Conservation (phyloP, 2,329 filamentous ascomycete species). For the Fonsecaea pedrosoi region DNA sequence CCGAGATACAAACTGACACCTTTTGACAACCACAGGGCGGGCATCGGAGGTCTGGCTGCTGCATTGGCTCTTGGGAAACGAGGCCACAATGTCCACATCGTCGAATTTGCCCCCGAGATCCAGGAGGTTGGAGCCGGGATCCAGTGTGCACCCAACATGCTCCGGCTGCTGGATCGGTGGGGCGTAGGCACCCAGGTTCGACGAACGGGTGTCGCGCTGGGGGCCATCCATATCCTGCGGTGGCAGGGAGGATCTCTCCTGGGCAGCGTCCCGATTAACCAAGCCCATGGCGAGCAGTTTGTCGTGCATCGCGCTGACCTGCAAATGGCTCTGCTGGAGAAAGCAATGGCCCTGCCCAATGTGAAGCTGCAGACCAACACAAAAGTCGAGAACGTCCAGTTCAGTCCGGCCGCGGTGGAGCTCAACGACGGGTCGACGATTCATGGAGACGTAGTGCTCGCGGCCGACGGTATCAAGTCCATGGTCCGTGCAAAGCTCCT, state of each 20-base stretch:
- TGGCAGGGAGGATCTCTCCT: slow-evolving; percentile 43
- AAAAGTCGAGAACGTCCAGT: slow-evolving; percentile 40
- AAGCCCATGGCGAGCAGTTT: slow-evolving; percentile 55
- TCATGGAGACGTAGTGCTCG: slow-evolving; percentile 42
- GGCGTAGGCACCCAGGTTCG: slow-evolving; percentile 30
- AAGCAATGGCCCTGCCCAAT: slow-evolving; percentile 40
- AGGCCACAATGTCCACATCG: slow-evolving; percentile 51
- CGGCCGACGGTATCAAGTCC: slow-evolving; percentile 34
- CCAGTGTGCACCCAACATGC: slow-evolving; percentile 41
- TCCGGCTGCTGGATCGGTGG: slow-evolving; percentile 35
- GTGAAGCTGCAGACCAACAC: slow-evolving; percentile 39
- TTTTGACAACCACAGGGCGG: slow-evolving; percentile 29
- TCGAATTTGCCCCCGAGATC: slow-evolving; percentile 73
- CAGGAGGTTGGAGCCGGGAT: slow-evolving; percentile 57
- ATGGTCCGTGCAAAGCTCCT: slow-evolving; percentile 26
- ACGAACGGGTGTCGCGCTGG: slow-evolving; percentile 41
- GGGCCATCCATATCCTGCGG: slow-evolving; percentile 50
- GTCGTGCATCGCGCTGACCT: slow-evolving; percentile 45
- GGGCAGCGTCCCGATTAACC: slow-evolving; percentile 39
- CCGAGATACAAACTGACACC: slow-evolving; percentile 35
- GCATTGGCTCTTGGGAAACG: slow-evolving; percentile 44
- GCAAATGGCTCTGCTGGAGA: slow-evolving; percentile 46
- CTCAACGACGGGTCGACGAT: slow-evolving; percentile 36
- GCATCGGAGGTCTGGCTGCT: slow-evolving; percentile 44
- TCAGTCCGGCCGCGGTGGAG: slow-evolving; percentile 40